Percentiles rank a stretch among this genome's conserved stretches.
These are phyloP conservation scores for Klebsormidium nitens DNA, from an alignment of 139 green algal species.

Conservation along the genomic window DNA sequence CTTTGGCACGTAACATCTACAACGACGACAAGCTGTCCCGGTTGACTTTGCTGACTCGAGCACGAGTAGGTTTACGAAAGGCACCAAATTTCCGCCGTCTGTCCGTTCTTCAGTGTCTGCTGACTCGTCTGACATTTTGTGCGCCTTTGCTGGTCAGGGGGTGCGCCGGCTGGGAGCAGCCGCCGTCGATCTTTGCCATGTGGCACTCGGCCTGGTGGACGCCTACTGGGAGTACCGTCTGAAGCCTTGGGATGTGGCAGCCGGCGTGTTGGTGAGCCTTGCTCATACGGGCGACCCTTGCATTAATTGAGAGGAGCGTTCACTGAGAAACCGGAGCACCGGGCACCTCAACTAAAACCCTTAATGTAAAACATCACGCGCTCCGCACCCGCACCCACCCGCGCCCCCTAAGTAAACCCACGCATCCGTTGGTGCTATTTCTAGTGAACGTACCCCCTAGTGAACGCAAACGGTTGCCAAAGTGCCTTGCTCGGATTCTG, in stretches of 20 bases:
- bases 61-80: no score
- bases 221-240: slow-evolving; percentile 70
- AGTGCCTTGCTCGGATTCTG: no score
- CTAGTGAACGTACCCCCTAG: no score
- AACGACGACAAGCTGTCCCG: no score
- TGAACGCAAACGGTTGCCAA: no score
- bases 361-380: neutral
- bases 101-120: neutral
- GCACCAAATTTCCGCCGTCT: no score
- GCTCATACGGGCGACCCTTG: no score
- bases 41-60: no score
- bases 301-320: neutral
- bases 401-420: neutral
- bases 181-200: slow-evolving; percentile 84
- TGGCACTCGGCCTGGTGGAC: slow-evolving; percentile 65
- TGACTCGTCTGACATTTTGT: slow-evolving; percentile 5
- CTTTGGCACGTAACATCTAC: no score
- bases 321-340: neutral
- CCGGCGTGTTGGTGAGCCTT: slow-evolving; percentile 30
- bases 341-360: neutral
- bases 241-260: slow-evolving; percentile 59
- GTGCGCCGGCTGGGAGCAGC: slow-evolving; percentile 81
- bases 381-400: neutral
- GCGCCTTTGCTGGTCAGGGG: slow-evolving; percentile 22
- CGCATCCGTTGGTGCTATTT: neutral